These are phyloP conservation scores for Pseudomonodictys pantanalensis DNA, from an alignment of 495 filamentous ascomycete species.

Conservation along the genomic window DNA sequence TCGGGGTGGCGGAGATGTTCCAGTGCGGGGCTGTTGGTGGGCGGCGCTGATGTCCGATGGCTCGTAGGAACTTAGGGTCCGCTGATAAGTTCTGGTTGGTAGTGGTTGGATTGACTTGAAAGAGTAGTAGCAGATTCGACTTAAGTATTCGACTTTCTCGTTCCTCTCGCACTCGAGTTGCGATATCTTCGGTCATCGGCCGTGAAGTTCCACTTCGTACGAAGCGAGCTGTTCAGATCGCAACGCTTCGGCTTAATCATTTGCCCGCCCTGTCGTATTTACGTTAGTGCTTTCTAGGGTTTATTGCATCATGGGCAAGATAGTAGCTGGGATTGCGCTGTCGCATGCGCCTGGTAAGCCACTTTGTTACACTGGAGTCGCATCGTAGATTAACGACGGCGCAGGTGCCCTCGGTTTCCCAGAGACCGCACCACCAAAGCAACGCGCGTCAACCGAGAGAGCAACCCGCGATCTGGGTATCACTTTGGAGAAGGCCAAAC, in stretches of 20 bases:
- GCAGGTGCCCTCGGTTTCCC: conserved; percentile 12
- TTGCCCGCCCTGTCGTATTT: background rate
- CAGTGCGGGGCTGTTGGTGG: background rate
- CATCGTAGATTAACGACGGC: background rate
- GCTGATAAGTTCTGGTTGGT: background rate
- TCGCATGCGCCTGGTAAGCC: conserved; percentile 1
- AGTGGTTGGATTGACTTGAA: background rate
- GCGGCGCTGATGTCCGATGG: background rate
- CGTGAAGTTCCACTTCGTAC: too few relatives aligned
- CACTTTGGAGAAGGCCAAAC: conserved; percentile 7
- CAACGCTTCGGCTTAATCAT: too few relatives aligned
- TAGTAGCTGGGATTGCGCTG: conserved; percentile 10
- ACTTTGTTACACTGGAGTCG: background rate
- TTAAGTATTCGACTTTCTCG: background rate
- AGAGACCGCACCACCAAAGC: conserved; percentile 2
- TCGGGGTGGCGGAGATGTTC: background rate
- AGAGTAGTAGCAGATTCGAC: background rate
- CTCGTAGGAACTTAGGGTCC: background rate
- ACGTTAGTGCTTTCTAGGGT: background rate
- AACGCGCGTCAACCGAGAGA: conserved; percentile 8
- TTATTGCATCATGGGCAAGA: conserved; percentile 9
- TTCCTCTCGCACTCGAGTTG: background rate
- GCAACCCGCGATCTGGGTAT: conserved; percentile 17
- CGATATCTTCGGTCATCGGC: background rate
- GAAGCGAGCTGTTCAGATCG: too few relatives aligned